Percentiles rank a stretch among this genome's conserved stretches.
These are phyloP conservation scores for Luvunga scandens DNA, from an alignment of 345 rosid species.

Conservation along the genomic window DNA sequence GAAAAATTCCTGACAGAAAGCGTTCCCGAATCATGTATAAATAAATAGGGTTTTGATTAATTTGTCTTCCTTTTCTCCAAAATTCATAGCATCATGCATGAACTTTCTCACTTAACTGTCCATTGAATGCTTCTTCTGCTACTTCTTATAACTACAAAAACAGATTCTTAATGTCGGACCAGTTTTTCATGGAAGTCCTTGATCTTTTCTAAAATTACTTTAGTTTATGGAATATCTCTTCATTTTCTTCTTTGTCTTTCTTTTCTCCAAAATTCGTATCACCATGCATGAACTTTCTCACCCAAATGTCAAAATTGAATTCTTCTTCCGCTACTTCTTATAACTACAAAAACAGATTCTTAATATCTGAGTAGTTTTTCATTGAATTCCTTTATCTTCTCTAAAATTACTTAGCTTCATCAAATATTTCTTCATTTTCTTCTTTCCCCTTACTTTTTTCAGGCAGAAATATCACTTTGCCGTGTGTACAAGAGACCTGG, in stretches of 20 bases:
- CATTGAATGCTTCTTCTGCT: background rate
- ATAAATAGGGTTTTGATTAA: no score
- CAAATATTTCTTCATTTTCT: no score
- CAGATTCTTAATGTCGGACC: background rate
- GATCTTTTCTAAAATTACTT: background rate
- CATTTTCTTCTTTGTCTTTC: background rate
- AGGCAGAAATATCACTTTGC: constrained; percentile 92
- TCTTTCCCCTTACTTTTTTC: background rate
- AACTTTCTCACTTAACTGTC: background rate
- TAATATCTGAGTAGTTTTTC: background rate
- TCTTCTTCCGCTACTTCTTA: background rate
- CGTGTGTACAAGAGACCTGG: constrained; percentile 96
- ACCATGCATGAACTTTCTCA: background rate
- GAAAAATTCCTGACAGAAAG: background rate
- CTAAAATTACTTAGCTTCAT: background rate
- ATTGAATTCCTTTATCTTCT: background rate
- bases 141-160: background rate
- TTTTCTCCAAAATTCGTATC: background rate
- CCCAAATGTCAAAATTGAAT: background rate
- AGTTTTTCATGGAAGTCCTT: background rate
- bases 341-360: background rate
- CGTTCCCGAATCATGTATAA: background rate
- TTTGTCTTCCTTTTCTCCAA: background rate
- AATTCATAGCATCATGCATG: background rate
- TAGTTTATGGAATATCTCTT: background rate